Evolutionary conservation across 768 basidiomycete species (phyloP), one percentile per base, ranked within the genome.

Genomic region (Calocybe gangraenosa): DNA sequence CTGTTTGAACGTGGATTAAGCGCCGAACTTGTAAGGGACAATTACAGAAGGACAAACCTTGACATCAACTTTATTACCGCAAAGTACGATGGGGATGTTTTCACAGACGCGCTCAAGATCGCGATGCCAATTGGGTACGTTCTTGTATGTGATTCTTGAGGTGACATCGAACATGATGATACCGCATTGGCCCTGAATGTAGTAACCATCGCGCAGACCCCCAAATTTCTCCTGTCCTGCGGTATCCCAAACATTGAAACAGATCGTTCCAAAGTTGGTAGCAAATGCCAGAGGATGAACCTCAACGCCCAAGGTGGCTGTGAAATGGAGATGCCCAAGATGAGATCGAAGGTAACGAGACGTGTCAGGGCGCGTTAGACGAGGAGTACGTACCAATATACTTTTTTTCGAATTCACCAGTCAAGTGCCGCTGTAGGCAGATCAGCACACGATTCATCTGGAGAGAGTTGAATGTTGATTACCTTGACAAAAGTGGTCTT

Each of bases 131-230:
- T 98, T 99, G 57, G 96, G 96, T 25, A 99, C 96, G 66, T 97
- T 98, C 79, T 98, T 98, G 78, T 99, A 99, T 46, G 96, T 99
- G 81, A 98, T 99, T 61, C 96, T 85, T 44, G 96, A 96, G 48
- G 96, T 98, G 53, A 98, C 95, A 60, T 92, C 96, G 75, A 98
- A 98, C 96, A 99, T 98, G 82, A 99, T 98, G 77, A 99, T 98
- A 58, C 96, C 96, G 63, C 93, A 98, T 69, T 99, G 96, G 58
- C 93, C 93, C 70, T 94, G 91, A 65, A 92, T 92, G 70, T 92
- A 92, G 69, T 92, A 93, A 37, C 94, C 93, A 69, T 96, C 93
- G 53, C 93, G 89, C 51, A 97, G 87, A 62, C 93, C 94, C 73
- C 95, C 96, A 56, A 99, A 99, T 75, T 98, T 99, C 73, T 99